Conservation (phyloP, 495 filamentous ascomycete species). For the Geoglossum glabrum region DNA sequence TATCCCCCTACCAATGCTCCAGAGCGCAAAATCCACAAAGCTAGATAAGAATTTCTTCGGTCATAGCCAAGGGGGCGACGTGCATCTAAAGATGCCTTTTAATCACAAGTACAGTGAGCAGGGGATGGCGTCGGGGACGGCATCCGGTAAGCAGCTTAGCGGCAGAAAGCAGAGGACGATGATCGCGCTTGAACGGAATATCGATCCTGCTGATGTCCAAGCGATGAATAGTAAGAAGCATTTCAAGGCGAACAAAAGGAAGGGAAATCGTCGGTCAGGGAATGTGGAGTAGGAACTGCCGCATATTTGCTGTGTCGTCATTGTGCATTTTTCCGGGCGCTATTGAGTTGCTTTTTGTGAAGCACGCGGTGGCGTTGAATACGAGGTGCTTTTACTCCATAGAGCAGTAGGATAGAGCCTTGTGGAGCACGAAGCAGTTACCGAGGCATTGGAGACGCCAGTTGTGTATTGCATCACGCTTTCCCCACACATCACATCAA, state of each 20-base stretch:
- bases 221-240: conserved; percentile 69
- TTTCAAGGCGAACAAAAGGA: conserved; percentile 51
- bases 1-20: conserved; percentile 14
- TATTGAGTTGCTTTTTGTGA: background rate
- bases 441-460: background rate
- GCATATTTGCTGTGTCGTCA: background rate
- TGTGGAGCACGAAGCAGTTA: no score
- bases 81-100: conserved; percentile 64
- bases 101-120: conserved; percentile 72
- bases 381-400: no score
- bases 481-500: no score
- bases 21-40: conserved; percentile 48
- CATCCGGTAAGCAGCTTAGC: conserved; percentile 43
- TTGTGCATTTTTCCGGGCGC: background rate
- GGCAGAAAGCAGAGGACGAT: conserved; percentile 72
- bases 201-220: conserved; percentile 68
- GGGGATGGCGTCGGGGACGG: conserved; percentile 35
- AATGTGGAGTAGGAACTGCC: background rate
- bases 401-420: no score
- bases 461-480: no score
- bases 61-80: conserved; percentile 33
- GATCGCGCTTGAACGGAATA: conserved; percentile 63
- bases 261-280: background rate
- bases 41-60: conserved; percentile 82
- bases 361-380: no score